Base-by-base conservation (phyloP, 2,329 filamentous ascomycete species). In the Penicillium sp. region DNA sequence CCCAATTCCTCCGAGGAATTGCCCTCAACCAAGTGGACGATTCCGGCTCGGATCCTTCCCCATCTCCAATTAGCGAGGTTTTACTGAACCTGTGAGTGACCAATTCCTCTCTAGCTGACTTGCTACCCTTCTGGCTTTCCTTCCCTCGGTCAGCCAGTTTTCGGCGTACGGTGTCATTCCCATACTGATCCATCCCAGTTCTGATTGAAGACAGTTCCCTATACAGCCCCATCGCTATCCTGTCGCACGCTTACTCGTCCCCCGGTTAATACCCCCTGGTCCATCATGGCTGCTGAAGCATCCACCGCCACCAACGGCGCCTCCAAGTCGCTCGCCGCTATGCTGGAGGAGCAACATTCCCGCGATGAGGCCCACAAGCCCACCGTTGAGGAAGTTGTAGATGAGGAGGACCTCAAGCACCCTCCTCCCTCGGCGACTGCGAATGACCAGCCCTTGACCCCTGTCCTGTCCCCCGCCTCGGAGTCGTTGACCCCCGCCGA, bases 311-410 rank as follows among this genome's bases (percentile, higher is more conserved):
- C 72, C 58, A 78, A 78, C 57, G 73, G 71, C 53, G 59, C 65
- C 54, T 65, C 72, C 50, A 76, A 82, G 72, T 83, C 82, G 47
- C 80, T 82, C 37, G 84, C 84, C 37, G 83, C 85, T 67, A 76
- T 82, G 68, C 77, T 87, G 68, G 80, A 83, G 72, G 78, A 83
- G 69, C 80, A 84, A 75, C 84, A 86, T 72, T 77, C 81, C 54
- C 79, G 79, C 64, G 79, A 83, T 60, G 80, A 85, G 70, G 73
- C 75, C 38, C 85, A 87, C 77, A 84, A 87, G 72, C 85, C 86
- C 67, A 93, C 89, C 26, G 85, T 97, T 67, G 93, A 97, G 78
- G 92, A 97, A 53, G 88, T 86, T 42, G 84, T 85, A 30, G 93
- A 97, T 73, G 92, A 96, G 77, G 91, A 96, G 45, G 86, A 91